Evolutionary conservation across 768 basidiomycete species (phyloP).

Genomic region (Aureoboletus auriporus): DNA sequence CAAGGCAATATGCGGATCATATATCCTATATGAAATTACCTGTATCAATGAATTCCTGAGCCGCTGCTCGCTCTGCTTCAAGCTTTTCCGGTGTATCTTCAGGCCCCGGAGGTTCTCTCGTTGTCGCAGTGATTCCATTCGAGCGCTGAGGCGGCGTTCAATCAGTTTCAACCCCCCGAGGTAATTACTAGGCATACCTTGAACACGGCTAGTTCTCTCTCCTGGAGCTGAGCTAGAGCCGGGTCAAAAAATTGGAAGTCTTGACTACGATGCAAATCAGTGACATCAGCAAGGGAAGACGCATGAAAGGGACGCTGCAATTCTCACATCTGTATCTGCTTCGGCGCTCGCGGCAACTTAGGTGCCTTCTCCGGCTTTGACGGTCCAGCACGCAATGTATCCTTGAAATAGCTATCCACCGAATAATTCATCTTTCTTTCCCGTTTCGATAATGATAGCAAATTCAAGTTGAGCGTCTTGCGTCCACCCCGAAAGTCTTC

Average conservation of each 20-base stretch:
- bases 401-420: constrained; percentile 94
- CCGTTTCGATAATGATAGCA: constrained; percentile 86
- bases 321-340: constrained; percentile 78
- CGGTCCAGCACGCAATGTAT: constrained; percentile 76
- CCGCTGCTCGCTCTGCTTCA: constrained; percentile 72
- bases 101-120: constrained; percentile 61
- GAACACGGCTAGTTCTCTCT: constrained; percentile 78
- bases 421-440: constrained; percentile 94
- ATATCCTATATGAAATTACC: constrained; percentile 38
- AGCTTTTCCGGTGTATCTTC: constrained; percentile 82
- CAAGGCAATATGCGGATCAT: not conserved
- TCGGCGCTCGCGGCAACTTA: constrained; percentile 81
- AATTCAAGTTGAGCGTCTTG: constrained; percentile 68
- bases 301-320: not conserved
- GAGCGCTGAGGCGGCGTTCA: constrained; percentile 39
- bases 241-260: constrained; percentile 97
- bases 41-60: constrained; percentile 85
- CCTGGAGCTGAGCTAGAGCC: constrained; percentile 75
- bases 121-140: constrained; percentile 62
- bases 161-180: not conserved
- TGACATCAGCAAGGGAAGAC: not conserved
- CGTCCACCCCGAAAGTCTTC: constrained; percentile 83
- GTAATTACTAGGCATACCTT: constrained; percentile 43
- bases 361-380: constrained; percentile 79
- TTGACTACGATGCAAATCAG: constrained; percentile 46